Percentiles rank a stretch among this genome's conserved stretches.
These are phyloP conservation scores for maize (Zea mays) DNA, from an alignment of 176 grass and related monocot species.

Conservation along the genomic window Zm-B73-REFERENCE-NAM-5.0 NC_050103.1:156203501-156204000, in stretches of 20 bases:
- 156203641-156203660: constrained; percentile 73
- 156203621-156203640: constrained; percentile 62
- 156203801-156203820: not conserved
- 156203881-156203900: not conserved
- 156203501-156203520: constrained; percentile 80
- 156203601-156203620: constrained; percentile 51
- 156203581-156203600: constrained; percentile 58
- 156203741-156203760: not conserved
- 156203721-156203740: constrained; percentile 29
- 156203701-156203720: constrained; percentile 47
- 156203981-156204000: not conserved
- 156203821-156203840: not conserved
- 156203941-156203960: too few species aligned
- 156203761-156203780: not conserved
- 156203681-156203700: constrained; percentile 49
- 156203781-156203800: not conserved
- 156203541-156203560: constrained; percentile 61
- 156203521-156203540: constrained; percentile 58
- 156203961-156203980: not conserved
- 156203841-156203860: not conserved
- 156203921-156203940: too few species aligned
- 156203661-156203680: constrained; percentile 48
- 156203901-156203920: not conserved
- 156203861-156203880: not conserved
- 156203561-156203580: constrained; percentile 45